phyloP scores from a whole-genome alignment of 805 yeast species.

The Wickerhamomyces subpelliculosus region DNA sequence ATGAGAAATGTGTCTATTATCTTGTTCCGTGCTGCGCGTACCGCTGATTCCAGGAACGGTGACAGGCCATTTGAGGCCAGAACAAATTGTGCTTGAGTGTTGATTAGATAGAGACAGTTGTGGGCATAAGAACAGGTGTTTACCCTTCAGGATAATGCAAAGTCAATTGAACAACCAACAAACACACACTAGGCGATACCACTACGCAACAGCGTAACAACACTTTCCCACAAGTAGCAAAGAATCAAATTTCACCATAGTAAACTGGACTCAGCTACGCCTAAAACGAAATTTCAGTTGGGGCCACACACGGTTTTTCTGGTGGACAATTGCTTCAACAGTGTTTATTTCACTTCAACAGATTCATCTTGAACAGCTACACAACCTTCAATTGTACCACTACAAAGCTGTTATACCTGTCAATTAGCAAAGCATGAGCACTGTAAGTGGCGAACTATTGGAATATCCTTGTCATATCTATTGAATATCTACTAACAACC shows the following conservation, averaged over 20 bases:
- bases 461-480: no score
- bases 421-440: constrained; percentile 1
- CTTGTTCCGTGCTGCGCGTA: neutral
- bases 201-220: no score
- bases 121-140: no score
- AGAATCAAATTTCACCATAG: neutral
- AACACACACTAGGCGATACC: no score
- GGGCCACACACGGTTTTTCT: constrained; percentile 1
- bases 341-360: neutral
- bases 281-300: constrained; percentile 4
- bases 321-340: constrained; percentile 1
- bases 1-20: no score
- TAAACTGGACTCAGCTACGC: neutral
- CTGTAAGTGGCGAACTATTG: neutral
- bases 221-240: neutral
- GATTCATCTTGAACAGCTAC: neutral
- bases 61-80: no score
- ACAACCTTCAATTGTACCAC: no score
- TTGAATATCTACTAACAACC: neutral
- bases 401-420: no score
- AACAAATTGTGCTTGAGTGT: no score
- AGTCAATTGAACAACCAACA: no score
- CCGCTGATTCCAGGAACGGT: neutral
- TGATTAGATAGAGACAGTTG: neutral
- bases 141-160: no score